These are phyloP conservation scores for Fusarium camptoceras DNA, from an alignment of 2,329 filamentous ascomycete genomes.

Conservation along the genomic window DNA sequence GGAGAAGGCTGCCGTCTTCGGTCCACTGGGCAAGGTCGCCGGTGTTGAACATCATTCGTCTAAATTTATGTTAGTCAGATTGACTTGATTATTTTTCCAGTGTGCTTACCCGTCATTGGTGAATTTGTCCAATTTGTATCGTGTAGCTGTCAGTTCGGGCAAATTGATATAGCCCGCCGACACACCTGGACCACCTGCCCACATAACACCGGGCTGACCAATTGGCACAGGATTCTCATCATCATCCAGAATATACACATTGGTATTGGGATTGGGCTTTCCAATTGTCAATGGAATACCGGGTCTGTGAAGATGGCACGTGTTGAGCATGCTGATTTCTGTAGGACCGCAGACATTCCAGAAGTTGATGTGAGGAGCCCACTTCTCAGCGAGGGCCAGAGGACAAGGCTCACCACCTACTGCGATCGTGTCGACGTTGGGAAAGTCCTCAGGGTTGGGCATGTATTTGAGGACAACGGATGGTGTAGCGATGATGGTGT, in stretches of 20 bases:
- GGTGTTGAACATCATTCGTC: conserved; percentile 49
- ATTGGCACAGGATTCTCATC: conserved; percentile 57
- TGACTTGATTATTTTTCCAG: too few relatives aligned
- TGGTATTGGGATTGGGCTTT: conserved; percentile 62
- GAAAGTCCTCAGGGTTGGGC: conserved; percentile 20
- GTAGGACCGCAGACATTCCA: conserved; percentile 36
- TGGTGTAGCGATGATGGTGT: conserved; percentile 33
- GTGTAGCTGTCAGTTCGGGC: conserved; percentile 1
- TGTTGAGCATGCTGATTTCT: conserved; percentile 37
- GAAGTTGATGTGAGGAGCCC: conserved; percentile 33
- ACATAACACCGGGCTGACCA: conserved; percentile 65
- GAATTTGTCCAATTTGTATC: conserved; percentile 44
- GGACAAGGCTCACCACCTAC: conserved; percentile 35
- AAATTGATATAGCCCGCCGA: conserved; percentile 30
- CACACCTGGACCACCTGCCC: conserved; percentile 56
- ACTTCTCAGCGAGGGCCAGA: conserved; percentile 25
- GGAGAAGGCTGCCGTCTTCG: conserved; percentile 28
- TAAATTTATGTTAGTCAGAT: conserved; percentile 21
- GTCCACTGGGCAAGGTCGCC: conserved; percentile 31
- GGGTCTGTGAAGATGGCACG: conserved; percentile 21
- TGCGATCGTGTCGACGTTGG: conserved; percentile 27
- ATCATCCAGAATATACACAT: conserved; percentile 65
- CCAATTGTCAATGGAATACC: conserved; percentile 23
- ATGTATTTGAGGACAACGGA: conserved; percentile 36
- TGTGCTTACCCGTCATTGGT: conserved; percentile 18